Percentiles rank a stretch among this genome's conserved stretches.
Evolutionary conservation across 2,329 filamentous ascomycete species (phyloP).

Genomic region (Aspergillus alliaceus): DNA sequence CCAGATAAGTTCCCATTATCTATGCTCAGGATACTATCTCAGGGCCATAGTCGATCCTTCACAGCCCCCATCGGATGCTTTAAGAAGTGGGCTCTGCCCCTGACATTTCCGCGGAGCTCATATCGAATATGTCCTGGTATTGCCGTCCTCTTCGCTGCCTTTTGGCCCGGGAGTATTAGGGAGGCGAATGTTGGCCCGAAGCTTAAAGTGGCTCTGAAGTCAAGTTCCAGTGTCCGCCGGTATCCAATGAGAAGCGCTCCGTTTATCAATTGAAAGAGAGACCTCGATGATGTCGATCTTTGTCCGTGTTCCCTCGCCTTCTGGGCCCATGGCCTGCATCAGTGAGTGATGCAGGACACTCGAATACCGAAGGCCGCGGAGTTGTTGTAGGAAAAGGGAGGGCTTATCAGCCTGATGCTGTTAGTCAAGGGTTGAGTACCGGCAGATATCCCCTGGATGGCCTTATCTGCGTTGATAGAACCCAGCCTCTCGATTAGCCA

Average conservation of each 20-base stretch:
- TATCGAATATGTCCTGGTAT: background rate
- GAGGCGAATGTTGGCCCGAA: background rate
- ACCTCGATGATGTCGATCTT: conserved; percentile 2
- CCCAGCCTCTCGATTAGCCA: background rate
- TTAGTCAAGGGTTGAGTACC: background rate
- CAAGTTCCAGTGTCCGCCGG: background rate
- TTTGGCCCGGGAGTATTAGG: background rate
- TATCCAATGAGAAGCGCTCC: conserved; percentile 23
- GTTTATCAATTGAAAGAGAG: conserved; percentile 23
- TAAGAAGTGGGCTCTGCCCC: conserved; percentile 3
- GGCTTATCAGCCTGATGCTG: background rate
- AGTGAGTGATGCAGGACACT: background rate
- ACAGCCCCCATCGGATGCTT: conserved; percentile 4
- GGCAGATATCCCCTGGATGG: background rate
- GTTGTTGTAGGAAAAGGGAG: background rate
- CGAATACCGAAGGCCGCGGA: background rate
- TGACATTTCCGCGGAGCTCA: conserved; percentile 10
- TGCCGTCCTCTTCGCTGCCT: background rate
- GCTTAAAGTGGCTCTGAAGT: background rate
- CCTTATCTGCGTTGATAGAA: conserved; percentile 1
- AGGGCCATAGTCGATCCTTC: background rate
- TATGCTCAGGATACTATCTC: background rate
- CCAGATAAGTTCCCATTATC: background rate
- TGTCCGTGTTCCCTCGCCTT: background rate
- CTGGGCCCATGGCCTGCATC: background rate